These are phyloP conservation scores for Sphaceloma murrayae DNA, from an alignment of 2,329 filamentous ascomycete species.

Conservation along the genomic window DNA sequence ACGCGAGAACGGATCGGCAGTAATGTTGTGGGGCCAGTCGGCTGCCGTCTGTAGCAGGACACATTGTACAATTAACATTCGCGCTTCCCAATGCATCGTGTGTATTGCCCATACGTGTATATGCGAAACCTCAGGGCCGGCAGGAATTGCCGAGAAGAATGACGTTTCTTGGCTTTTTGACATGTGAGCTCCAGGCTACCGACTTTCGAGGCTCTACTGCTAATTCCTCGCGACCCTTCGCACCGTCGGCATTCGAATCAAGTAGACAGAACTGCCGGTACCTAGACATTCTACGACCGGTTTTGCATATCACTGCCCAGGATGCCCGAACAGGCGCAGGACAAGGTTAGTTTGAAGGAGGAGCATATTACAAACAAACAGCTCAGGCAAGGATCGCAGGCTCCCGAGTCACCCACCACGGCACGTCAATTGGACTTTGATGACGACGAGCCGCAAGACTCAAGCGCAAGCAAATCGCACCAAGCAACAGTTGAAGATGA, in stretches of 20 bases:
- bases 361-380: too few species aligned
- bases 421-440: conserved; percentile 39
- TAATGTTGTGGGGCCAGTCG: not conserved
- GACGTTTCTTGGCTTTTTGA: not conserved
- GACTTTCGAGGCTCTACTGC: not conserved
- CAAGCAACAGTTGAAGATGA: conserved; percentile 42
- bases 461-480: conserved; percentile 36
- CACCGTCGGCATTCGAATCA: not conserved
- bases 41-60: not conserved
- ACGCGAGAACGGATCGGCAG: not conserved
- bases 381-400: conserved; percentile 25
- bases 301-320: not conserved
- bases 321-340: conserved; percentile 9
- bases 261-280: not conserved
- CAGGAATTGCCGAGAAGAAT: not conserved
- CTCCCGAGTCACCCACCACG: conserved; percentile 29
- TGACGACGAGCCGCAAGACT: conserved; percentile 55
- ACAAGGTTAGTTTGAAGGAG: not conserved
- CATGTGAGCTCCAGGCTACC: not conserved
- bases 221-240: not conserved
- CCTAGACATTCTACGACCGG: not conserved
- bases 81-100: not conserved
- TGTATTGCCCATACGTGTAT: too few species aligned
- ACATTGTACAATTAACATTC: not conserved
- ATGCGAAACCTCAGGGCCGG: too few species aligned